Evolutionary conservation across 2,329 filamentous ascomycete genomes (phyloP).

Genomic region (Fusarium nelsonii): DNA sequence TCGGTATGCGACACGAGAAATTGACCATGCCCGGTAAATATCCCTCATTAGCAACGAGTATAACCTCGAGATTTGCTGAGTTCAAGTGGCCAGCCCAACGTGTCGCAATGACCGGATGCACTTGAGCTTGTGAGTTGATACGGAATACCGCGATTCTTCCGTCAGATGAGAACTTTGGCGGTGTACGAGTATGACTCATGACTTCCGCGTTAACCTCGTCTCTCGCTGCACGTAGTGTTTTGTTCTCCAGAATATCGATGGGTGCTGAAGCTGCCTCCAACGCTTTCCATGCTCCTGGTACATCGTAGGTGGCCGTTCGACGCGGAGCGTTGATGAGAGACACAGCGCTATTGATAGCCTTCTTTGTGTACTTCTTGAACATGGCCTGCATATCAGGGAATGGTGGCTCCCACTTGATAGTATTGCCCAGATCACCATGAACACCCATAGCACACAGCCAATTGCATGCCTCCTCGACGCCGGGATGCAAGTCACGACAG

Average conservation of each 20-base stretch:
- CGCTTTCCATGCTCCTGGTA: constrained; percentile 70
- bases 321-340: constrained; percentile 74
- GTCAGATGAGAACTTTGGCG: constrained; percentile 73
- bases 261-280: constrained; percentile 65
- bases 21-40: constrained; percentile 73
- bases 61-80: constrained; percentile 69
- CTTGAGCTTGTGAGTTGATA: constrained; percentile 70
- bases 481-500: constrained; percentile 67
- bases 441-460: constrained; percentile 76
- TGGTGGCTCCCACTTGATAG: constrained; percentile 73
- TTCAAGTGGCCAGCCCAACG: constrained; percentile 73
- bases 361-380: constrained; percentile 72
- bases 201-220: constrained; percentile 71
- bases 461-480: constrained; percentile 62
- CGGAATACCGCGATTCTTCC: constrained; percentile 72
- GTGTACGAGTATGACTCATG: constrained; percentile 69
- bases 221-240: constrained; percentile 64
- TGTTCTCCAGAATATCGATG: constrained; percentile 62
- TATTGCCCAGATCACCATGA: constrained; percentile 74
- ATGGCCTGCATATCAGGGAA: constrained; percentile 74
- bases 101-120: constrained; percentile 76
- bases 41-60: constrained; percentile 75
- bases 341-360: constrained; percentile 71
- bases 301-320: constrained; percentile 70
- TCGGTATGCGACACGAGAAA: constrained; percentile 74